These are phyloP conservation scores for Jatropha podagrica DNA, from an alignment of 441 rosid species.

Conservation along the genomic window DNA sequence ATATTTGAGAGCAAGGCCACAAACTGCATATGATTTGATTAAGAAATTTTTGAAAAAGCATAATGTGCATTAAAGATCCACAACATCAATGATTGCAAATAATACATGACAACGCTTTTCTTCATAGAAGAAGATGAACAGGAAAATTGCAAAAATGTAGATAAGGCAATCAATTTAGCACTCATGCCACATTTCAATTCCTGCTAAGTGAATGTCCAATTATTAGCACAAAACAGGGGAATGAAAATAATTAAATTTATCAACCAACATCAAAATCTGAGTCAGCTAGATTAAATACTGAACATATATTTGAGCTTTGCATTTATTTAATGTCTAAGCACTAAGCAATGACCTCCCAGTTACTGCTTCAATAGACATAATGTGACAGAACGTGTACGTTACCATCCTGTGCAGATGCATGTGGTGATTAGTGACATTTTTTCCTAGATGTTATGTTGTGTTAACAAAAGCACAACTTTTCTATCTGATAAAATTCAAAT, in stretches of 20 bases:
- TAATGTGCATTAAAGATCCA: not conserved
- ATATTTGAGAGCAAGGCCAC: not conserved
- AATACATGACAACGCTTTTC: not conserved
- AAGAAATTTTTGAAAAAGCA: not conserved
- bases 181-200: not conserved
- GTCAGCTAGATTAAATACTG: not conserved
- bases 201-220: not conserved
- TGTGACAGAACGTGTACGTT: not conserved
- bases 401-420: not conserved
- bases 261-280: not conserved
- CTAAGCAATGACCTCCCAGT: not conserved
- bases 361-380: not conserved
- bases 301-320: constrained; percentile 6
- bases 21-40: not conserved
- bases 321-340: not conserved
- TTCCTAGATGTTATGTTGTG: not conserved
- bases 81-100: not conserved
- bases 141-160: not conserved
- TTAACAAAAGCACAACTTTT: not conserved
- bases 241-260: not conserved
- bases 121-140: not conserved
- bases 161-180: not conserved
- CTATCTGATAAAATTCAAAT: constrained; percentile 28
- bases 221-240: not conserved
- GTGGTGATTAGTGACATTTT: not conserved